phyloP scores from a whole-genome alignment of 768 basidiomycete genomes.

The Collybia mongolica region DNA sequence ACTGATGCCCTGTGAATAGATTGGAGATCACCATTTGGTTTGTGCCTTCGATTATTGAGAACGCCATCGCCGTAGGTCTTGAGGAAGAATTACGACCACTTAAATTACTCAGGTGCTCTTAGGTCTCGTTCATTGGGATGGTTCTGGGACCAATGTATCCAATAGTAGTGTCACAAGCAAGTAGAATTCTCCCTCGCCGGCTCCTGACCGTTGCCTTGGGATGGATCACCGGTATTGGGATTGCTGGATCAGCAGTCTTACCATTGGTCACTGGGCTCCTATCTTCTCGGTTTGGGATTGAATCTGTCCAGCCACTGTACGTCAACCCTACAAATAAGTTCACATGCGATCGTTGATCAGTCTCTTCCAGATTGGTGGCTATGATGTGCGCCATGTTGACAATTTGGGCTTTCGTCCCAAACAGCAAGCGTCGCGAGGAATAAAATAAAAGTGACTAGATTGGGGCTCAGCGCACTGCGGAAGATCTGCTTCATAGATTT shows the following conservation, averaged over 20 bases:
- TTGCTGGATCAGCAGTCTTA: slow-evolving; percentile 22
- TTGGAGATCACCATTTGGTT: slow-evolving; percentile 54
- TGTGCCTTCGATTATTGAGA: slow-evolving; percentile 46
- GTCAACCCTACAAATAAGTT: neutral
- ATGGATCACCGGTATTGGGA: slow-evolving; percentile 38
- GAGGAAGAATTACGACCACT: too few species aligned
- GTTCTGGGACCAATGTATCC: slow-evolving; percentile 57
- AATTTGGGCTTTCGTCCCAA: slow-evolving; percentile 23
- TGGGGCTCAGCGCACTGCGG: too few species aligned
- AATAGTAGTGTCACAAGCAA: slow-evolving; percentile 34
- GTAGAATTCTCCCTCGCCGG: slow-evolving; percentile 30
- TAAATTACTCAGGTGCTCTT: too few species aligned
- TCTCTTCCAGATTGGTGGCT: slow-evolving; percentile 14
- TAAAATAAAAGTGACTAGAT: too few species aligned
- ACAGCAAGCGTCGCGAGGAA: too few species aligned
- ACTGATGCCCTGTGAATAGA: slow-evolving; percentile 13
- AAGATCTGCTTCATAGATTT: too few species aligned
- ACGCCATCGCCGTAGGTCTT: slow-evolving; percentile 40
- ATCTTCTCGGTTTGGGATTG: slow-evolving; percentile 12
- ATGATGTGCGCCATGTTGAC: slow-evolving; percentile 22
- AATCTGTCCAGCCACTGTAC: slow-evolving; percentile 13
- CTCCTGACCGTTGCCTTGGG: slow-evolving; percentile 40
- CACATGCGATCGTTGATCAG: neutral
- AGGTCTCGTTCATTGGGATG: slow-evolving; percentile 41
- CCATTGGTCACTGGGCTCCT: slow-evolving; percentile 16